Evolutionary conservation across 331 rosid species (phyloP).

Genomic region (Prunus yedoensis): DNA sequence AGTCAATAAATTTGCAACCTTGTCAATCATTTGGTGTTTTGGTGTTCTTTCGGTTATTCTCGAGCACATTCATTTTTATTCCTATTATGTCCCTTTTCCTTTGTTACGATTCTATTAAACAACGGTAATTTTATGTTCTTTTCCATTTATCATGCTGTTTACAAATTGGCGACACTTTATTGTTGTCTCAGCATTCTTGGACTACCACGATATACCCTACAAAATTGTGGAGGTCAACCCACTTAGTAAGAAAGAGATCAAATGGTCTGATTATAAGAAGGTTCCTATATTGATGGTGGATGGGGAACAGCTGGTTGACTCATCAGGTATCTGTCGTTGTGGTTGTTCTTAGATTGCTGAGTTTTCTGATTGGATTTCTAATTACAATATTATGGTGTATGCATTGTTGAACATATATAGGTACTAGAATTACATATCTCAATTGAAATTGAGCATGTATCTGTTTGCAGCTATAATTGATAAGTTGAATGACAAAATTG

Average conservation of each 20-base stretch:
- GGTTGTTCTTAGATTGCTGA: constrained; percentile 8
- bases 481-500: constrained; percentile 51
- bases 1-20: no score
- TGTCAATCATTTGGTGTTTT: not conserved
- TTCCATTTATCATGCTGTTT: constrained; percentile 2
- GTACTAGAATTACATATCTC: not conserved
- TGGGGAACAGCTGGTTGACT: constrained; percentile 86
- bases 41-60: not conserved
- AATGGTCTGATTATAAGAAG: constrained; percentile 94
- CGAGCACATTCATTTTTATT: not conserved
- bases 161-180: constrained; percentile 20
- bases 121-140: not conserved
- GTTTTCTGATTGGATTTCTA: not conserved
- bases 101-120: not conserved
- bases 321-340: constrained; percentile 64
- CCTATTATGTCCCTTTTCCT: not conserved
- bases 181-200: constrained; percentile 74
- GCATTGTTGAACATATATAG: not conserved
- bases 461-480: constrained; percentile 71
- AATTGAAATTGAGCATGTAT: constrained; percentile 8
- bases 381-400: no score
- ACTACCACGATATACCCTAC: constrained; percentile 87
- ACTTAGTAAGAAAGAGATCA: constrained; percentile 89
- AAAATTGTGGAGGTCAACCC: constrained; percentile 95
- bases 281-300: constrained; percentile 92